These are phyloP conservation scores for Eucalyptus paniculata DNA, from an alignment of 345 rosid species.

Conservation along the genomic window DNA sequence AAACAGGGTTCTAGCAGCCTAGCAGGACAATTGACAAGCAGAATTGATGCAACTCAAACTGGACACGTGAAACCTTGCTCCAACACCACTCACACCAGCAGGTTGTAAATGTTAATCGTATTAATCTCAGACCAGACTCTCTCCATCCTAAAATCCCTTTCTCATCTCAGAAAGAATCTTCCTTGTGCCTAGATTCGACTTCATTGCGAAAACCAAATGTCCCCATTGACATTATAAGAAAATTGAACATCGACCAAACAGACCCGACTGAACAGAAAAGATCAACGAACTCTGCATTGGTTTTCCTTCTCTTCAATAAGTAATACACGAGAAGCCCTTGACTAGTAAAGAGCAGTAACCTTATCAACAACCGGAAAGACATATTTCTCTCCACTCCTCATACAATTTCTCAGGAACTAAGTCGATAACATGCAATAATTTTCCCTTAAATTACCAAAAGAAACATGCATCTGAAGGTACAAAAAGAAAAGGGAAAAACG, in stretches of 20 bases:
- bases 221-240: not conserved
- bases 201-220: not conserved
- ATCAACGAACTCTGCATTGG: not conserved
- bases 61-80: not conserved
- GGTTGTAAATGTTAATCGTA: not conserved
- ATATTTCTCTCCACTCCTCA: not conserved
- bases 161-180: not conserved
- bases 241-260: not conserved
- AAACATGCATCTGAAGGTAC: not conserved
- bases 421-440: not conserved
- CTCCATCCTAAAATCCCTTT: not conserved
- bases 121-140: not conserved
- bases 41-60: not conserved
- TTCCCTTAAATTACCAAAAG: not conserved
- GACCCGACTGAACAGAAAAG: not conserved
- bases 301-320: not conserved
- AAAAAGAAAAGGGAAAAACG: not conserved
- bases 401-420: not conserved
- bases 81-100: not conserved
- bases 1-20: not conserved
- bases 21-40: not conserved
- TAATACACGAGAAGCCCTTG: not conserved
- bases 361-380: not conserved
- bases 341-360: not conserved
- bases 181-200: not conserved